Conservation (phyloP, 257 asterid species). For the Catharanthus roseus region DNA sequence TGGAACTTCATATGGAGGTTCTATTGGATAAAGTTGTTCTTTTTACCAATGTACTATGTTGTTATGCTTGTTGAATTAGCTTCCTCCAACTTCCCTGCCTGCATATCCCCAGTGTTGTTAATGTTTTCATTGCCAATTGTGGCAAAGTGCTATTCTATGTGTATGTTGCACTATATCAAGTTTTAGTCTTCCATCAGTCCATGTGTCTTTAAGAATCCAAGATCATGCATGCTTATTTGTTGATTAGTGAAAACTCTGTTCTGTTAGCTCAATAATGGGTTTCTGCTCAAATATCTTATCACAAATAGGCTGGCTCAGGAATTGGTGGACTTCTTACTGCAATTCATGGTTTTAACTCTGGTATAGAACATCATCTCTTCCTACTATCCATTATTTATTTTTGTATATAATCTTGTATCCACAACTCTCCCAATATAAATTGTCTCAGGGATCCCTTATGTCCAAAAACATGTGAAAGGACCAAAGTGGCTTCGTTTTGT, state of each 20-base stretch:
- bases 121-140: not conserved
- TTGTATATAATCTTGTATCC: not conserved
- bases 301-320: slow-evolving; percentile 60
- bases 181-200: not conserved
- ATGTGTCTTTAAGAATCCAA: no score
- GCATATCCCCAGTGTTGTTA: not conserved
- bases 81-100: no score
- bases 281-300: slow-evolving; percentile 7
- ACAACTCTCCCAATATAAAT: not conserved
- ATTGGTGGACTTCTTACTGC: slow-evolving; percentile 72
- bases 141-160: not conserved
- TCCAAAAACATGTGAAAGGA: slow-evolving; percentile 58
- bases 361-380: slow-evolving; percentile 21
- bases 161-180: not conserved
- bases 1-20: not conserved
- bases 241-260: not conserved
- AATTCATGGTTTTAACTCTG: slow-evolving; percentile 58
- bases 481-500: slow-evolving; percentile 69
- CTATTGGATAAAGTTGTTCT: not conserved
- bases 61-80: not conserved
- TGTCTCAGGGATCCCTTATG: slow-evolving; percentile 52
- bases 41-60: not conserved
- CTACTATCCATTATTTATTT: not conserved
- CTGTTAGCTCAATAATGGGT: not conserved
- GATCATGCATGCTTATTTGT: not conserved